Evolutionary conservation across 768 basidiomycete genomes (phyloP), one percentile per base, ranked within the genome.

Genomic region (Auriscalpium vulgare): DNA sequence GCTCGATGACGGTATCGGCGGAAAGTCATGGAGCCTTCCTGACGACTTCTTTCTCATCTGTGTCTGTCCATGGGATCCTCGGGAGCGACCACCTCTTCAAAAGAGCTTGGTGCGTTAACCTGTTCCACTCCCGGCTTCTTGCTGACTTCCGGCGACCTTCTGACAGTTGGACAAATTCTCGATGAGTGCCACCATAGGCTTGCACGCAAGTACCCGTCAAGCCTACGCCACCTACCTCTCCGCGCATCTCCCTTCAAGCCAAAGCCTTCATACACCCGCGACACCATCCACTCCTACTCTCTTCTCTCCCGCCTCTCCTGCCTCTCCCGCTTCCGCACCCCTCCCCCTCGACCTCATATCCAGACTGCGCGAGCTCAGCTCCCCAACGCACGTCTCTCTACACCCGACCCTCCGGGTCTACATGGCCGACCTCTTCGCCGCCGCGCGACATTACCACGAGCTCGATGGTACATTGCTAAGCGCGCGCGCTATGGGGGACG

Each of bases 81-180:
- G 71, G 47, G 87, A 90, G 66, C 73, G 85, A 55, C 89, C 91
- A 1, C 67, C 72, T 0, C 78, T 92, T 51, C 76, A 86, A 64
- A 79, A 80, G 57, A 77, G 73, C 61, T 68, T 91, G 67, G 89
- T 90, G 67, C 59, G 85, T 66, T 21, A 19, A 8, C 55, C 16
- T 10, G 47, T 35, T 50, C 34, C 38, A 50, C 38, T 58, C 38
- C 2, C 19, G 37, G 38, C 47, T 43, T 37, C 40, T 50, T 43
- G 48, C 23, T 16, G 49, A 29, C 7, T 29, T 29, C 29, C 29
- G 29, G 29, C 7, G 2, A 29, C 4, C 7, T 29, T 7, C 29
- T 17, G 17, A 11, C 63, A 91, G 88, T 75, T 92, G 13, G 88
- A 92, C 66, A 80, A 78, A 63, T 91, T 92, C 66, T 77, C 88